A percentile compares a stretch with the other conserved stretches of the same genome.
phyloP scores from a whole-genome alignment of 2,329 filamentous ascomycete genomes.

The Colletotrichum chlorophyti region DNA sequence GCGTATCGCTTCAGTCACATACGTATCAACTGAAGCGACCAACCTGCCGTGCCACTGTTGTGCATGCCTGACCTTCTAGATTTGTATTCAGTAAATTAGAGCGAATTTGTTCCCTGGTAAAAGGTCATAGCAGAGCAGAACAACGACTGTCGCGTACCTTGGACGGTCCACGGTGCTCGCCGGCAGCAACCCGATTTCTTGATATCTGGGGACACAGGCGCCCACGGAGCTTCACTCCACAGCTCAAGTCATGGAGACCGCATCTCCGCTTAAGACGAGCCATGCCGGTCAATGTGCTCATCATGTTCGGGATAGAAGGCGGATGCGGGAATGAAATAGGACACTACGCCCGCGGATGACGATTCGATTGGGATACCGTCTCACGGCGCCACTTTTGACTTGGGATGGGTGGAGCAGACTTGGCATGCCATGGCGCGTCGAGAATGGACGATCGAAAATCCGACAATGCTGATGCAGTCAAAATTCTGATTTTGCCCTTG shows the following conservation, averaged over 20 bases:
- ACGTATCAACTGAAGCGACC: too few relatives aligned
- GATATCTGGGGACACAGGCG: too few relatives aligned
- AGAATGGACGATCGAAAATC: slow-evolving; percentile 23
- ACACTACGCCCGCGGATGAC: not conserved
- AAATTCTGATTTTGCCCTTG: slow-evolving; percentile 16
- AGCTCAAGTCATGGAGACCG: too few relatives aligned
- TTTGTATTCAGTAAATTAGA: slow-evolving; percentile 2
- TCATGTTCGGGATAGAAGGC: slow-evolving; percentile 15
- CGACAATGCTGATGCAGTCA: slow-evolving; percentile 19
- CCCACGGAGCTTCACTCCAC: not conserved
- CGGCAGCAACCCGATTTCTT: too few relatives aligned
- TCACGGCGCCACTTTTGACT: slow-evolving; percentile 24
- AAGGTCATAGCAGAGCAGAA: slow-evolving; percentile 3
- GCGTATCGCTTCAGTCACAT: too few relatives aligned
- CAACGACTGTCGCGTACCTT: slow-evolving; percentile 10
- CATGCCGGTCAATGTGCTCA: too few relatives aligned
- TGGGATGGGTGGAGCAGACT: slow-evolving; percentile 12
- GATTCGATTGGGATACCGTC: slow-evolving; percentile 4
- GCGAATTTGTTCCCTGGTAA: too few relatives aligned
- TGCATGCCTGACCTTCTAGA: not conserved
- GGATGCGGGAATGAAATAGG: slow-evolving; percentile 4
- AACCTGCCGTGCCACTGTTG: slow-evolving; percentile 3
- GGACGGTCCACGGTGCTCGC: not conserved
- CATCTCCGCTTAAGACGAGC: too few relatives aligned
- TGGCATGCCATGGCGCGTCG: slow-evolving; percentile 17